These are phyloP conservation scores for Calamus simplicifolius DNA, from an alignment of 176 grass and related monocot genomes.

Conservation along the genomic window DNA sequence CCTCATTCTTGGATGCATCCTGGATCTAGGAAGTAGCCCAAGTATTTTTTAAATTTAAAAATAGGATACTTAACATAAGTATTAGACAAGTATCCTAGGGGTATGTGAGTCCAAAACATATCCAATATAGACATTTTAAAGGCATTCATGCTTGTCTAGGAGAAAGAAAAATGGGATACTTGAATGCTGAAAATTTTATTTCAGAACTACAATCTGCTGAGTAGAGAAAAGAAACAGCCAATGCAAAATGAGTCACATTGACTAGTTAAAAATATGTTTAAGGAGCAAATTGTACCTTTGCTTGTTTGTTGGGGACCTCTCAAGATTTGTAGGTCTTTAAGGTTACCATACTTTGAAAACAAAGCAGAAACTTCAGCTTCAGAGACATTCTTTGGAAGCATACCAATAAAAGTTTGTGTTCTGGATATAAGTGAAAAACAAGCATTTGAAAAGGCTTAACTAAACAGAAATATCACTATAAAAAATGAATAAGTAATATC, in stretches of 20 bases:
- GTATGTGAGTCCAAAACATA: too few species aligned
- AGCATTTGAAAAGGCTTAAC: not conserved
- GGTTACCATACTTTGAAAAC: constrained; percentile 82
- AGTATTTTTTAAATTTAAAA: too few species aligned
- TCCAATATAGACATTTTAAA: too few species aligned
- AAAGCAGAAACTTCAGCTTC: constrained; percentile 65
- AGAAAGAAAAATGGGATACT: constrained; percentile 16
- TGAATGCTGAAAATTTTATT: constrained; percentile 9
- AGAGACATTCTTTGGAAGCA: constrained; percentile 90
- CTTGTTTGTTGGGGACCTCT: constrained; percentile 91
- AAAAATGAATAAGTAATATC: not conserved
- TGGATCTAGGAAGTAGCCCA: too few species aligned
- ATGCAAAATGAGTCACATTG: not conserved
- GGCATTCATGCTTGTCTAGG: too few species aligned
- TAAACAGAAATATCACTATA: too few species aligned
- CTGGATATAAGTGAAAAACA: constrained; percentile 27
- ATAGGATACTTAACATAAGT: too few species aligned
- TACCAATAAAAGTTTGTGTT: constrained; percentile 95
- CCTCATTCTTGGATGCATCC: too few species aligned
- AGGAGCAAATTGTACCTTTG: constrained; percentile 55
- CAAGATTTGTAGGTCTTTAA: constrained; percentile 93
- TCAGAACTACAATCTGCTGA: not conserved
- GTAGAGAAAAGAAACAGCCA: not conserved
- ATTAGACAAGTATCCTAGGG: too few species aligned
- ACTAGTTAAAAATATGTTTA: constrained; percentile 4